A percentile compares a stretch with the other conserved stretches of the same genome.
These are phyloP conservation scores for Pythium utonaiense DNA, from an alignment of 352 stramenopile species.

Conservation along the genomic window DNA sequence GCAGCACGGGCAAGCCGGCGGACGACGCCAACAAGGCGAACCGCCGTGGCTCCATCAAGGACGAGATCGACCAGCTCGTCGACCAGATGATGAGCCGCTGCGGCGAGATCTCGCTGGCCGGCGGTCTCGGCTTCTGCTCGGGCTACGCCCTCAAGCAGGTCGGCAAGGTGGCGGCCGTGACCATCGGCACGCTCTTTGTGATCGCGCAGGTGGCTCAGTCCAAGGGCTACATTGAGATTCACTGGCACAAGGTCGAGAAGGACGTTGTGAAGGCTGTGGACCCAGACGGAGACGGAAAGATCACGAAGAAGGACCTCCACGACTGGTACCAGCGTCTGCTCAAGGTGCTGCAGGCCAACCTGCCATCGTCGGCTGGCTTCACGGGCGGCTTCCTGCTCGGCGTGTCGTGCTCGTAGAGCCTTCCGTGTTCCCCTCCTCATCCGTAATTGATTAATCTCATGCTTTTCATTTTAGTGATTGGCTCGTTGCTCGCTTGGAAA, in stretches of 20 bases:
- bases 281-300: conserved; percentile 80
- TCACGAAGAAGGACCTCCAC: conserved; percentile 78
- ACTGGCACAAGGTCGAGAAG: conserved; percentile 88
- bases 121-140: conserved; percentile 75
- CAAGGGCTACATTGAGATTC: conserved; percentile 88
- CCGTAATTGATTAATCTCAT: background rate
- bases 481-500: conserved; percentile 49
- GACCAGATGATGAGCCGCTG: conserved; percentile 55
- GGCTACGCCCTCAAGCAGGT: conserved; percentile 83
- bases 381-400: conserved; percentile 71
- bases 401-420: conserved; percentile 49
- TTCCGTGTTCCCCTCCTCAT: background rate
- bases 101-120: conserved; percentile 70
- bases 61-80: conserved; percentile 60
- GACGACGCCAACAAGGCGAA: conserved; percentile 29
- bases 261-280: conserved; percentile 82
- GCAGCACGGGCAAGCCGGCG: conserved; percentile 10
- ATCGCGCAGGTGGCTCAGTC: conserved; percentile 71
- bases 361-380: conserved; percentile 82
- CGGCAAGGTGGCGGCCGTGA: conserved; percentile 71
- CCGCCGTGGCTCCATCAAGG: conserved; percentile 27
- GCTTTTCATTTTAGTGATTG: background rate
- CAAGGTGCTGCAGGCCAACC: conserved; percentile 73
- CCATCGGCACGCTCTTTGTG: conserved; percentile 77
- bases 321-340: conserved; percentile 70